Conservation (phyloP, 352 stramenopile genomes). For the Blastocystis sp. region DNA sequence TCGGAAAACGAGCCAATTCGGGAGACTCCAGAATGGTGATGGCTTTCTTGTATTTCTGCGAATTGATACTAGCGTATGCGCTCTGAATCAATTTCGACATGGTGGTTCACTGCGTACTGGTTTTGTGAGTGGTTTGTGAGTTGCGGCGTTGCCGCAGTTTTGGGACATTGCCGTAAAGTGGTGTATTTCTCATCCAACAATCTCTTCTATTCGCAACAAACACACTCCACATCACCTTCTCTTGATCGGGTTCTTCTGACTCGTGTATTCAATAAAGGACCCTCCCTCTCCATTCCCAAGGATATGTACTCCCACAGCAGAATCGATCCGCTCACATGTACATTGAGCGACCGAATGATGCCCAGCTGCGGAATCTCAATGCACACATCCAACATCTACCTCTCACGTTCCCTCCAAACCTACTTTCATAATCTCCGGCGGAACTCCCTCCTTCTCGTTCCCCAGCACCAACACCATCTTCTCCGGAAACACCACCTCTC, state of each 20-base stretch:
- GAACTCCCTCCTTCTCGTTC: constrained; percentile 75
- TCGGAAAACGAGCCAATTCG: not conserved
- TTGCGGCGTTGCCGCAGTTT: no score
- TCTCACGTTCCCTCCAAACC: not conserved
- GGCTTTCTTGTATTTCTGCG: constrained; percentile 34
- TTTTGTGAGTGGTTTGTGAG: no score
- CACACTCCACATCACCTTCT: no score
- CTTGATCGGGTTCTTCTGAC: not conserved
- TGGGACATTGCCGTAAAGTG: no score
- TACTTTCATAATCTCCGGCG: constrained; percentile 70
- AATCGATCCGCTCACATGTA: constrained; percentile 74
- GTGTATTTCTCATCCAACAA: no score
- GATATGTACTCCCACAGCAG: constrained; percentile 74
- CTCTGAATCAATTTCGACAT: constrained; percentile 52
- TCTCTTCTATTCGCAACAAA: no score
- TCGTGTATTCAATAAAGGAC: not conserved
- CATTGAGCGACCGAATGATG: constrained; percentile 74
- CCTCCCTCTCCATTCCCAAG: not conserved
- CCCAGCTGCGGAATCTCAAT: constrained; percentile 79
- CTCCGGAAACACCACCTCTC: constrained; percentile 66
- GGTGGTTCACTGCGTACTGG: no score
- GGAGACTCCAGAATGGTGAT: constrained; percentile 22
- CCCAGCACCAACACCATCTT: constrained; percentile 75
- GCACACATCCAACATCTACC: constrained; percentile 67
- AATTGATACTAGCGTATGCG: constrained; percentile 19